Conservation (phyloP, 1,284 basidiomycete species). For the Papiliotrema nemorosa region DNA sequence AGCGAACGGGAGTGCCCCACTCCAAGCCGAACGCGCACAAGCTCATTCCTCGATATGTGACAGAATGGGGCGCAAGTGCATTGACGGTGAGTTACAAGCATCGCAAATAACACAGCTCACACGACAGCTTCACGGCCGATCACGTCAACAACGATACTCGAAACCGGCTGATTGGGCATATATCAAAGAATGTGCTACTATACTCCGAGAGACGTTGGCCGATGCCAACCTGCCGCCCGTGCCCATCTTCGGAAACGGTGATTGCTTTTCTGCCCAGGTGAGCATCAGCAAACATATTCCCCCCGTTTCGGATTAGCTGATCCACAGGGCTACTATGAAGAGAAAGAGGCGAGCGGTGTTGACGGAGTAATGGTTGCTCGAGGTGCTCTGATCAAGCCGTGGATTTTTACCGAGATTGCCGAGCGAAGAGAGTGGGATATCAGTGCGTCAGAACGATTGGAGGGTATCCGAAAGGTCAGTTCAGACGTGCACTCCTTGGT, state of each 20-base stretch:
- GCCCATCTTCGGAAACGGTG: constrained; percentile 94
- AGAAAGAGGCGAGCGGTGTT: constrained; percentile 71
- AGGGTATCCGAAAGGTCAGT: constrained; percentile 71
- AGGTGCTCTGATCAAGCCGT: constrained; percentile 91
- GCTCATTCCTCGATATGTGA: constrained; percentile 76
- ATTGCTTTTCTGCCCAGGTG: constrained; percentile 71
- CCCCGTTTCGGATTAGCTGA: background rate
- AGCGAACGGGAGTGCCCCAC: constrained; percentile 82
- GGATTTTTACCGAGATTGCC: constrained; percentile 95
- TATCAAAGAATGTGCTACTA: constrained; percentile 78
- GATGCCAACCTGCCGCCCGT: constrained; percentile 75
- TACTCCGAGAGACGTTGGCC: constrained; percentile 70
- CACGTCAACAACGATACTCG: constrained; percentile 84
- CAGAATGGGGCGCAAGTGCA: constrained; percentile 73
- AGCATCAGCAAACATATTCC: constrained; percentile 49
- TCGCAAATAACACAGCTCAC: background rate
- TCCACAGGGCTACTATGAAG: constrained; percentile 53
- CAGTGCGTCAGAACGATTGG: constrained; percentile 80
- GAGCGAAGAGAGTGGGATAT: constrained; percentile 94
- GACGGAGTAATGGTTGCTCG: constrained; percentile 95
- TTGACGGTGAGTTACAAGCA: constrained; percentile 61
- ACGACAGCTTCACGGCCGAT: constrained; percentile 81
- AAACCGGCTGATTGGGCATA: constrained; percentile 84
- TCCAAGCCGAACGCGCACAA: constrained; percentile 83
- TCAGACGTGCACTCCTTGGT: background rate